Conservation (phyloP, 306 rosid species). For the Vicia villosa region DNA sequence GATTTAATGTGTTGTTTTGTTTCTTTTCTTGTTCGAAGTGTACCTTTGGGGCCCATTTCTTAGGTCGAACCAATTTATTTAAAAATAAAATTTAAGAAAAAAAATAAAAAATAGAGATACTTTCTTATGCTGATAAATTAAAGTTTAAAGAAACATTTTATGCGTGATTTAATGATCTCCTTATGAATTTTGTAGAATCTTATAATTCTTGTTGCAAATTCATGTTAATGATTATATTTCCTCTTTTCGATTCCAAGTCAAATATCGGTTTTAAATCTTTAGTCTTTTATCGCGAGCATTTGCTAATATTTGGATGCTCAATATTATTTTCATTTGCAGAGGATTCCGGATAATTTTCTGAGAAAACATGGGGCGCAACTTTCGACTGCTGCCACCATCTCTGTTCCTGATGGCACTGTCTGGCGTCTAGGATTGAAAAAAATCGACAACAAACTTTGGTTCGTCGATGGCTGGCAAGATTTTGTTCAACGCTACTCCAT, state of each 20-base stretch:
- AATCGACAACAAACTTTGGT: conserved; percentile 65
- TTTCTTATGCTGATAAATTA: not conserved
- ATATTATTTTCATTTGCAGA: conserved; percentile 53
- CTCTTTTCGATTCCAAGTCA: not conserved
- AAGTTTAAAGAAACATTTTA: not conserved
- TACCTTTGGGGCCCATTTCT: not conserved
- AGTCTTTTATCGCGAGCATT: conserved; percentile 8
- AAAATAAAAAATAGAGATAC: not conserved
- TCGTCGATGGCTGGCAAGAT: conserved; percentile 85
- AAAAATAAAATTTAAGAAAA: not conserved
- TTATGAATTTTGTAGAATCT: not conserved
- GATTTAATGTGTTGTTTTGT: no score
- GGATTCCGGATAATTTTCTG: conserved; percentile 82
- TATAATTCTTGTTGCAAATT: not conserved
- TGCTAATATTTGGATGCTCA: conserved; percentile 26
- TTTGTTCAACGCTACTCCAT: conserved; percentile 74
- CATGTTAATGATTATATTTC: not conserved
- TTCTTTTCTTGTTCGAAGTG: not conserved
- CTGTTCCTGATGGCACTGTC: conserved; percentile 73
- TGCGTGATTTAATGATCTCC: not conserved
- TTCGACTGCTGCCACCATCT: conserved; percentile 62
- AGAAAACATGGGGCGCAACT: conserved; percentile 70
- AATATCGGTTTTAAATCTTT: not conserved
- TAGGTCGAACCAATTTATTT: not conserved
- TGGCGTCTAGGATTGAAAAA: conserved; percentile 76